These are phyloP conservation scores for Kodamaea laetipori DNA, from an alignment of 805 yeast species.

Conservation along the genomic window DNA sequence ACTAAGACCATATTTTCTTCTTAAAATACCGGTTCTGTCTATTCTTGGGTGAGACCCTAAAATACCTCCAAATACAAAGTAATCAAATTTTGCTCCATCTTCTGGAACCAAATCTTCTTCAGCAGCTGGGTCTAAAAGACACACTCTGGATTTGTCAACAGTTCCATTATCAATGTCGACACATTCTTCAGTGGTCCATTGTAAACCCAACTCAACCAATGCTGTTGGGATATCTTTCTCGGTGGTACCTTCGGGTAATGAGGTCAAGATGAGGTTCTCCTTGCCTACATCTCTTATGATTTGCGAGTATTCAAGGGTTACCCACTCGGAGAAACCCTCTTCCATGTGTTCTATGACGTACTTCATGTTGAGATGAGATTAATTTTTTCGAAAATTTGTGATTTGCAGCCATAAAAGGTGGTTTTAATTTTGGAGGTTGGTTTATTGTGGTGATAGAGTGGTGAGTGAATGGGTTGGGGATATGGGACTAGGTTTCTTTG, in stretches of 20 bases:
- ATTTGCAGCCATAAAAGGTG: slow-evolving; percentile 5
- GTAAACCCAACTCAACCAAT: slow-evolving; percentile 62
- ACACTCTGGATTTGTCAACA: slow-evolving; percentile 54
- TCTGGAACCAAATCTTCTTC: slow-evolving; percentile 67
- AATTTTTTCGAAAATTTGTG: background rate
- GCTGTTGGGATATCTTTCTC: slow-evolving; percentile 63
- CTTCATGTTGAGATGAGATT: slow-evolving; percentile 52
- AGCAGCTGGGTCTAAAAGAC: slow-evolving; percentile 90
- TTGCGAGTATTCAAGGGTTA: slow-evolving; percentile 78
- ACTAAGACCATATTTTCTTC: slow-evolving; percentile 75
- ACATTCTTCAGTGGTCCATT: slow-evolving; percentile 81
- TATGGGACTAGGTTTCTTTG: no score
- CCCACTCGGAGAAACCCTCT: slow-evolving; percentile 96
- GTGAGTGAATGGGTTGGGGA: no score
- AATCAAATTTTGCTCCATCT: slow-evolving; percentile 70
- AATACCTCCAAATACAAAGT: slow-evolving; percentile 95
- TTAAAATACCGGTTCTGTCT: slow-evolving; percentile 89
- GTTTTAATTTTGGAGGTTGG: no score
- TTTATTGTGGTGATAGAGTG: no score
- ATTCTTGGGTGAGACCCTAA: slow-evolving; percentile 92
- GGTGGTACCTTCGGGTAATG: slow-evolving; percentile 67
- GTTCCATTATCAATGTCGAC: slow-evolving; percentile 52
- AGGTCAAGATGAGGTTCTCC: slow-evolving; percentile 72
- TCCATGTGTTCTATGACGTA: slow-evolving; percentile 98
- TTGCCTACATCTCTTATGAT: slow-evolving; percentile 82